Conservation (phyloP, 2,329 filamentous ascomycete genomes). For the Beauveria pseudobassiana region DNA sequence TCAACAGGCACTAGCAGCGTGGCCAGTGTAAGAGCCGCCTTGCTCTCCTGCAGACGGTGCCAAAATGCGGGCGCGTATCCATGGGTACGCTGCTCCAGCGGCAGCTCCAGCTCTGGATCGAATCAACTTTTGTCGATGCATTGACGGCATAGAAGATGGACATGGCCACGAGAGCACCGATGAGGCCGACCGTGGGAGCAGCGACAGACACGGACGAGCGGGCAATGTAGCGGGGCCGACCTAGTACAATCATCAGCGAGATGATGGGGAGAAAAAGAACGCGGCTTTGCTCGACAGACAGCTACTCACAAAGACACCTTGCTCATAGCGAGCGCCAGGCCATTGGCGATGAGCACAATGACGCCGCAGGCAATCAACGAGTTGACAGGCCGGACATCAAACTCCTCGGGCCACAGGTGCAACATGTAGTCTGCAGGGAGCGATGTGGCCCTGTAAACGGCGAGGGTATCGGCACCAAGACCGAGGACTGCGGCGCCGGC, state of each 20-base stretch:
- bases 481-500: constrained; percentile 46
- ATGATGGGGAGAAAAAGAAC: too few species aligned
- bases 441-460: constrained; percentile 48
- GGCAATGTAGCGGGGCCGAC: constrained; percentile 11
- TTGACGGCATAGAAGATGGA: constrained; percentile 52
- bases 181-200: constrained; percentile 23
- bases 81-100: constrained; percentile 50
- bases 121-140: constrained; percentile 42
- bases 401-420: constrained; percentile 49
- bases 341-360: constrained; percentile 41
- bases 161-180: constrained; percentile 42
- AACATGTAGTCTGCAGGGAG: constrained; percentile 40
- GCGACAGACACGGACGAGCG: constrained; percentile 18
- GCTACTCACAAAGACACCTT: constrained; percentile 42
- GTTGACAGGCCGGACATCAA: constrained; percentile 49
- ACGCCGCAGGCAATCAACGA: constrained; percentile 45
- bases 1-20: constrained; percentile 52
- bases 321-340: constrained; percentile 39
- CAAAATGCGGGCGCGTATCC: constrained; percentile 45
- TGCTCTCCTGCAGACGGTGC: constrained; percentile 49
- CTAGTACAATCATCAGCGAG: constrained; percentile 11
- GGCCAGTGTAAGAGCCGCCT: constrained; percentile 45
- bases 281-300: not conserved
- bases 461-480: constrained; percentile 45
- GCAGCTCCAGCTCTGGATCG: constrained; percentile 56